These are phyloP conservation scores for Penicillium concentricum DNA, from an alignment of 2,329 filamentous ascomycete genomes.

Conservation along the genomic window DNA sequence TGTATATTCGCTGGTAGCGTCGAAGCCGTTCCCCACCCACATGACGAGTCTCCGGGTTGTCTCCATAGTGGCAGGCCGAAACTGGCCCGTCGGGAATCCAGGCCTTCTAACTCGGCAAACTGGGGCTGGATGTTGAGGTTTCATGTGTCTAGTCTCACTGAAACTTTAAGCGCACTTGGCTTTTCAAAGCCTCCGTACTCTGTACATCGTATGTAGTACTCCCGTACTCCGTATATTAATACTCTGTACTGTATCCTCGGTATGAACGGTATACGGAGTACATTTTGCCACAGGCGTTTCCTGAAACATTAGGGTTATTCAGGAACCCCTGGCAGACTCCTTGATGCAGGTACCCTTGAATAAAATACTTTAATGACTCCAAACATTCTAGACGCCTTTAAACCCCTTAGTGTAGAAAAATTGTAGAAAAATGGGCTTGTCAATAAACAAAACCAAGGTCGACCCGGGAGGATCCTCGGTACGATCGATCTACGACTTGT, in stretches of 20 bases:
- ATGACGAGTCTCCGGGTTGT: conserved; percentile 8
- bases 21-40: conserved; percentile 1
- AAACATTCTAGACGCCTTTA: background rate
- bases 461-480: conserved; percentile 11
- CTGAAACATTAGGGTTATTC: conserved; percentile 5
- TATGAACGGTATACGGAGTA: background rate
- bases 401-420: background rate
- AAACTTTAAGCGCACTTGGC: conserved; percentile 1
- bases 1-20: background rate
- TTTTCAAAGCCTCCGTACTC: background rate
- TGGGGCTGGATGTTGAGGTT: background rate
- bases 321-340: conserved; percentile 2
- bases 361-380: background rate
- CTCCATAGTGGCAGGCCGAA: background rate
- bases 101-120: conserved; percentile 1
- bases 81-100: conserved; percentile 1
- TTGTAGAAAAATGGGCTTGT: background rate
- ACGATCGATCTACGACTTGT: background rate
- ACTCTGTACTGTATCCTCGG: background rate
- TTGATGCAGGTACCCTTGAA: conserved; percentile 1
- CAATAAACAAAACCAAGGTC: conserved; percentile 10
- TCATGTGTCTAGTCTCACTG: background rate
- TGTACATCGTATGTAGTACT: background rate
- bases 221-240: too few relatives aligned
- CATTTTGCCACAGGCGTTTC: background rate